Evolutionary conservation across 805 yeast species (phyloP), one percentile per base, ranked within the genome.

Genomic region (Metschnikowia gelsemii): DNA sequence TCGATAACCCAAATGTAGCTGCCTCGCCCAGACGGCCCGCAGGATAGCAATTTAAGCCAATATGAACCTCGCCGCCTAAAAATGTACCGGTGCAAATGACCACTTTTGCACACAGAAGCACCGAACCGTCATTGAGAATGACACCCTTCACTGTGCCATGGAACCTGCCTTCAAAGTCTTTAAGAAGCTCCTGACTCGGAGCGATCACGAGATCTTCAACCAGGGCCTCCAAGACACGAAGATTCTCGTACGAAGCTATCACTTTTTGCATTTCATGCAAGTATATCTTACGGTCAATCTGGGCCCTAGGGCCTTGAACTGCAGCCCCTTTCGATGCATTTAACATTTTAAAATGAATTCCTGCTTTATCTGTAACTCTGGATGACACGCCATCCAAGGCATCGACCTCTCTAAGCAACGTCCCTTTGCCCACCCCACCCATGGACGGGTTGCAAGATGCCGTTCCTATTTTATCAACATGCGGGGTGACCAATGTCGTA

Each of bases 341-440:
- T 48, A 93, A 70, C 47, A 87, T 81, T 56, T 87, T 88, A 64
- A 82, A 93, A 60, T 90, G 96, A 22, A 90, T 85, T 0, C 98
- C 99, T 0, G 98, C 95, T 53, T 75, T 70, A 64, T 93, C 99
- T 1, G 93, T 89, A n/a, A 93, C 79, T 44, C 77, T 70, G 0
- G 90, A 81, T 4, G 95, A 80, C 1, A 91, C 85, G 7, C 99
- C 99, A 61, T 91, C 99, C 32, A 93, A 66, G 0, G 99, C 98
- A 68, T 93, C 99, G 11, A 93, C 88, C 64, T 93, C 99, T 50
- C 87, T 76, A 27, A 93, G 66, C 30, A 93, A 66, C 0, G 96
- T 91, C 12, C 99, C 99, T 58, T 93, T 93, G 1, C 99, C 99
- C 41, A 93, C 90, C 47, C 99, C 99, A 26, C 99, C 99, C 84